Base-by-base conservation (phyloP, 192 early-diverging fungal genomes). In the Backusella morwellensis region DNA sequence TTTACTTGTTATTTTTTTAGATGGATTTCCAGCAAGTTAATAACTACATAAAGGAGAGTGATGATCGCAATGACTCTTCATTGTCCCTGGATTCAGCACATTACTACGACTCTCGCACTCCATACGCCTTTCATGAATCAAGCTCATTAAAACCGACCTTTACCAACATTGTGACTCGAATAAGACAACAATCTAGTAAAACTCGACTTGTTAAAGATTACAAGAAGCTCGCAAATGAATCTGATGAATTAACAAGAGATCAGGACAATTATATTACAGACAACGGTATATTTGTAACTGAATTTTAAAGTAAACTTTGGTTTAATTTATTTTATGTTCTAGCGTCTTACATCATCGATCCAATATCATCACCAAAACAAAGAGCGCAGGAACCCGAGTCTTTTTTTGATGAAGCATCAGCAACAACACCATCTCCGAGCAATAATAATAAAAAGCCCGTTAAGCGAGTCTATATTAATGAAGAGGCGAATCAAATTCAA, bases 161-260 rank as follows among this genome's bases (percentile, higher is more conserved):
- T 70, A 40, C 68, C 21, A 70, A 17, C 36, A 40, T 70, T 23
- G 68, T 70, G 8, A 35, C 35, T 41, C 36, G 68, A 40, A 40
- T 70, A 70, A 36, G 38, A 23, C 68, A 70, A 12, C 68, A 70
- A 40, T 70, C 68, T n/a, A 70, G 68, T 41, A 70, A 70, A 38
- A 70, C 68, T 23, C 35, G 68, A 5, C 38, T 70, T 41, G 38
- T 70, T 21, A 70, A 38, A 12, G 35, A 70, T 8, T 70, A 70
- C 35, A 70, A 70, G 23, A 70, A 70, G 21, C 7, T 70, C 4
- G 35, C 68, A 19, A 63, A 14, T 63, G 68, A 40, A 14, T 41
- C 68, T 11, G 68, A 70, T 40, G 38, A 38, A 23, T 36, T 70
- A 70, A 35, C 68, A 9, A 70, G 36, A 40, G 68, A 70, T 70